Percentiles rank a stretch among this genome's conserved stretches.
phyloP scores from a whole-genome alignment of 164 flowering plant species.

The Magnolia sinica region DNA sequence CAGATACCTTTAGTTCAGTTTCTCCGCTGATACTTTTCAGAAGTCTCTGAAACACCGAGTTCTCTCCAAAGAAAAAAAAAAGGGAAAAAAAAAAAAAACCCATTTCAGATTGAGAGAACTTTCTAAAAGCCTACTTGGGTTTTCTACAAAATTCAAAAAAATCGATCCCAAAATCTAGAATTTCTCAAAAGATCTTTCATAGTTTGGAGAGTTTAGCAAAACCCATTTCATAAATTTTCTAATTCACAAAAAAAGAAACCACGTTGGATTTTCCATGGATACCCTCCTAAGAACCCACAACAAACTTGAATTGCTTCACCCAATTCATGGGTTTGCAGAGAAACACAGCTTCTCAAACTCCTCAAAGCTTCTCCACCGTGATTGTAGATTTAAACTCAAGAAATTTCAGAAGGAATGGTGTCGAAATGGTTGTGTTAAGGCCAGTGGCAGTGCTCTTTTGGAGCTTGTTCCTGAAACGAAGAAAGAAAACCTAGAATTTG shows the following conservation, averaged over 20 bases:
- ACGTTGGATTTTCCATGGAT: conserved; percentile 39
- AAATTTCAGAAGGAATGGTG: conserved; percentile 29
- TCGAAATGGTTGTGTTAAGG: conserved; percentile 31
- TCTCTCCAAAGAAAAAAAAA: too few species aligned
- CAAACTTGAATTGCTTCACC: conserved; percentile 54
- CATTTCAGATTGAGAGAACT: too few species aligned
- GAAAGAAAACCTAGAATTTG: conserved; percentile 81
- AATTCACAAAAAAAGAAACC: too few species aligned
- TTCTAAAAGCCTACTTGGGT: not conserved
- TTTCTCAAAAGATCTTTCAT: not conserved
- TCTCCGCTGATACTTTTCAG: too few species aligned
- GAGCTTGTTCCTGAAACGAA: conserved; percentile 86
- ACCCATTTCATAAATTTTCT: not conserved
- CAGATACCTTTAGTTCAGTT: too few species aligned
- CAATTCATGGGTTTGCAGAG: conserved; percentile 50
- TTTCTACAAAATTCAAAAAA: not conserved
- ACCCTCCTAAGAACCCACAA: conserved; percentile 68
- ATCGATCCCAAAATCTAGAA: not conserved
- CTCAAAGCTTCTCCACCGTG: conserved; percentile 36
- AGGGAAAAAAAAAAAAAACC: too few species aligned
- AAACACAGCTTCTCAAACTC: conserved; percentile 33
- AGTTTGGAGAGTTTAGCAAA: not conserved
- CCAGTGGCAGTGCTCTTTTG: conserved; percentile 54
- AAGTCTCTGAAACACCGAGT: too few species aligned
- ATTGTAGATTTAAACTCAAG: conserved; percentile 27